phyloP scores from a whole-genome alignment of 1,284 basidiomycete species.

The Cutaneotrichosporon spelunceum region DNA sequence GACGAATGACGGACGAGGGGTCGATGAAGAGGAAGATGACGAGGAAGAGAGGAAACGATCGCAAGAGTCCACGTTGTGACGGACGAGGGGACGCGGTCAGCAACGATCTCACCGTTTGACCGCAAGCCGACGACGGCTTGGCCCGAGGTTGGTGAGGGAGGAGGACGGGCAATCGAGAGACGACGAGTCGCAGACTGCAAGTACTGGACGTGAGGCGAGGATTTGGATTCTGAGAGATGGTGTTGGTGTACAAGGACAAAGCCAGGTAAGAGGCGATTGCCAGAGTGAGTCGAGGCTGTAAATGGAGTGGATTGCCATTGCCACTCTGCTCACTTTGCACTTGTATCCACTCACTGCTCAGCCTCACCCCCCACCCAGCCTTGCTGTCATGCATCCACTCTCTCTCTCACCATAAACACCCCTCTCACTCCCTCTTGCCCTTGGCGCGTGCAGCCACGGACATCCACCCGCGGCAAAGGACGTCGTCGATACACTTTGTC shows the following conservation, averaged over 20 bases:
- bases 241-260: constrained; percentile 7
- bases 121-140: neutral
- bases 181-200: neutral
- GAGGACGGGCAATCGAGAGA: neutral
- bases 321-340: too few species aligned
- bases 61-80: neutral
- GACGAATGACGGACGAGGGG: neutral
- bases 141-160: neutral
- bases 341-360: too few species aligned
- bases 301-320: too few species aligned
- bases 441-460: neutral
- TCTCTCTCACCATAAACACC: neutral
- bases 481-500: neutral
- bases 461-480: neutral
- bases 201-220: too few species aligned
- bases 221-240: too few species aligned
- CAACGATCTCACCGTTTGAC: neutral
- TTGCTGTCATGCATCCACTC: neutral
- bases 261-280: too few species aligned
- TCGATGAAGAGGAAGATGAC: constrained; percentile 4
- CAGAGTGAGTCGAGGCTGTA: constrained; percentile 7
- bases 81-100: neutral
- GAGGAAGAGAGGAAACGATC: neutral
- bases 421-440: neutral
- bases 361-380: too few species aligned